These are phyloP conservation scores for Phialocephala sp. DNA, from an alignment of 2,329 filamentous ascomycete genomes.

Conservation along the genomic window DNA sequence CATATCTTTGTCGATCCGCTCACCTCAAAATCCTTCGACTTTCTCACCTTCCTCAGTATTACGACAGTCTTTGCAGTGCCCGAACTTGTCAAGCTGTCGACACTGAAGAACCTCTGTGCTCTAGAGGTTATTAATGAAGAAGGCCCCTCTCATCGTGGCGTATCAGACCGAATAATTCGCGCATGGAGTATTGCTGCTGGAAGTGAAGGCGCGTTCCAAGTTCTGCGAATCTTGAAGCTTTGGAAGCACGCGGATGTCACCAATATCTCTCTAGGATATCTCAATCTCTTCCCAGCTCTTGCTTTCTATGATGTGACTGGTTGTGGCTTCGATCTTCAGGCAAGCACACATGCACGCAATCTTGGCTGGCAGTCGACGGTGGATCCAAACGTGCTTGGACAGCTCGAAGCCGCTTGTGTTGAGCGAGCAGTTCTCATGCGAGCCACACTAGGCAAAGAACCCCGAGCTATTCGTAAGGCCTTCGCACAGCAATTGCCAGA, in stretches of 20 bases:
- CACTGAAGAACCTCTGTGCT: constrained; percentile 40
- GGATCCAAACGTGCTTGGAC: neutral
- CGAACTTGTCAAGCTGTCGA: constrained; percentile 41
- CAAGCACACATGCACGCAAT: constrained; percentile 19
- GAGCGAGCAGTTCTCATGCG: neutral
- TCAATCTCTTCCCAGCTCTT: constrained; percentile 41
- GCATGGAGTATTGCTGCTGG: constrained; percentile 40
- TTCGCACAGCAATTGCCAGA: neutral
- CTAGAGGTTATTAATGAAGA: constrained; percentile 40
- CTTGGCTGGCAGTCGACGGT: constrained; percentile 28
- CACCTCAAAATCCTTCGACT: constrained; percentile 40
- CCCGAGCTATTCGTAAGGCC: neutral
- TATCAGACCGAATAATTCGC: constrained; percentile 41
- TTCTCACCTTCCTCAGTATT: constrained; percentile 42
- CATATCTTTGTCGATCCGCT: constrained; percentile 29
- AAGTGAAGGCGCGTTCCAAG: constrained; percentile 37
- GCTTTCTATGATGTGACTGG: constrained; percentile 40
- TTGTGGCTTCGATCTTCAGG: constrained; percentile 31
- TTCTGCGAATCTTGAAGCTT: constrained; percentile 42
- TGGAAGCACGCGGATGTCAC: constrained; percentile 41
- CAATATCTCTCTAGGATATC: constrained; percentile 36
- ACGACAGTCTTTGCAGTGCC: constrained; percentile 34
- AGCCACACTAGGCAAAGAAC: neutral
- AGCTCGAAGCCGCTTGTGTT: neutral
- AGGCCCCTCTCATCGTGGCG: constrained; percentile 9